Evolutionary conservation across 2,329 filamentous ascomycete genomes (phyloP), one percentile per base, ranked within the genome.

Genomic region (Colletotrichum sublineola): DNA sequence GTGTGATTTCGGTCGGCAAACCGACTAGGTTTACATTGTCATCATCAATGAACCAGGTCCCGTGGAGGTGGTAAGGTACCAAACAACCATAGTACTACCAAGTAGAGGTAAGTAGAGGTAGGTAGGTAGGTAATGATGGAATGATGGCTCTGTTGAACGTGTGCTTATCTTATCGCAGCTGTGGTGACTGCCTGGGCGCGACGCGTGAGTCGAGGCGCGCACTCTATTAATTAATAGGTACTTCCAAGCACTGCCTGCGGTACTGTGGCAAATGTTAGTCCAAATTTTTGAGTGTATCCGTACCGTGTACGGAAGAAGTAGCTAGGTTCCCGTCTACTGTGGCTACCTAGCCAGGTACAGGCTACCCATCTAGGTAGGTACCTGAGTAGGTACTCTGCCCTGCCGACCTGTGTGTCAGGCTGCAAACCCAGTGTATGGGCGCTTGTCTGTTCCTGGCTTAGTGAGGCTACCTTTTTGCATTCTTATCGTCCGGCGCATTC

Each of bases 131-230:
- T 24, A 24, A 24, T 24, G 24, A 24, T 24, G 24, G 24, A 24
- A 24, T 24, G 24, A 24, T 24, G 24, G 24, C 24, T 24, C 24
- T 24, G n/a, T 31, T 33, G 44, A 9, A 15, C 14, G 46, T 1
- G 15, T 52, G 44, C 60, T 72, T 72, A 61, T 72, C 66, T 71
- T 68, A 71, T 71, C 68, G 42, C 20, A 40, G 29, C 52, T 58
- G 40, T 3, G 6, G 14, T 52, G 36, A 20, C 18, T n/a, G 44
- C 24, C n/a, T 42, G 40, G 11, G 40, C 40, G 40, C 40, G 40
- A 69, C 66, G 66, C 69, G 69, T 69, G 64, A 72, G 69, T 68
- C 52, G 42, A 40, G 29, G 60, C 56, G 52, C 46, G 58, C 52
- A 46, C 44, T 68, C 56, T 46, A 24, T 24, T 24, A 24, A 24